phyloP scores from a whole-genome alignment of 192 early-diverging fungal genomes.

The Pilobolus umbonatus region DNA sequence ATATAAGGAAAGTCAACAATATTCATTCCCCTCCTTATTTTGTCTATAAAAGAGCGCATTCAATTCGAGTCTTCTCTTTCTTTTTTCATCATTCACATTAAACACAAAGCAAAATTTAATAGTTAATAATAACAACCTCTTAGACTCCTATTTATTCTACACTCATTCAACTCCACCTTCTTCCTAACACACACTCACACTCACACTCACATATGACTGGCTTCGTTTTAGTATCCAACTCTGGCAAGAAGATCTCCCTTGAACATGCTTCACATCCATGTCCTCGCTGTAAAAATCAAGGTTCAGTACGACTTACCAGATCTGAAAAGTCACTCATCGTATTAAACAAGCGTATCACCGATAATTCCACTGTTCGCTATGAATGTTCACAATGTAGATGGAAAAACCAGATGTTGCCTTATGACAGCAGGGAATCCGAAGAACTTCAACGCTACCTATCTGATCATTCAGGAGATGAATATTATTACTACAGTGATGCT shows the following conservation, averaged over 20 bases:
- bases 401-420: conserved; percentile 25
- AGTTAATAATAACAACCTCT: no score
- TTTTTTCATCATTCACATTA: no score
- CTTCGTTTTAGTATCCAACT: conserved; percentile 9
- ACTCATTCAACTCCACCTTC: neutral
- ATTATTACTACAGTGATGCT: neutral
- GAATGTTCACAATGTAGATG: conserved; percentile 32
- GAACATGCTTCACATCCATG: conserved; percentile 32
- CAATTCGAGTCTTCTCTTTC: no score
- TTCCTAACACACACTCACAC: neutral
- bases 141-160: neutral
- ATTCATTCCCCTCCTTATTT: neutral
- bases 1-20: no score
- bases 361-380: conserved; percentile 29
- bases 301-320: conserved; percentile 31
- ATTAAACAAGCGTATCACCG: conserved; percentile 29
- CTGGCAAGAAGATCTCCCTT: conserved; percentile 29
- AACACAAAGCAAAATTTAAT: no score
- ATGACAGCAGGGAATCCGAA: conserved; percentile 6
- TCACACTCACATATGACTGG: neutral
- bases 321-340: conserved; percentile 29
- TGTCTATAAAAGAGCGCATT: neutral
- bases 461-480: conserved; percentile 4
- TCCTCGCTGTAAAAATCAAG: conserved; percentile 31
- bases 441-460: conserved; percentile 7